phyloP scores from a whole-genome alignment of 1,284 basidiomycete genomes.

The Papiliotrema terrestris region DNA sequence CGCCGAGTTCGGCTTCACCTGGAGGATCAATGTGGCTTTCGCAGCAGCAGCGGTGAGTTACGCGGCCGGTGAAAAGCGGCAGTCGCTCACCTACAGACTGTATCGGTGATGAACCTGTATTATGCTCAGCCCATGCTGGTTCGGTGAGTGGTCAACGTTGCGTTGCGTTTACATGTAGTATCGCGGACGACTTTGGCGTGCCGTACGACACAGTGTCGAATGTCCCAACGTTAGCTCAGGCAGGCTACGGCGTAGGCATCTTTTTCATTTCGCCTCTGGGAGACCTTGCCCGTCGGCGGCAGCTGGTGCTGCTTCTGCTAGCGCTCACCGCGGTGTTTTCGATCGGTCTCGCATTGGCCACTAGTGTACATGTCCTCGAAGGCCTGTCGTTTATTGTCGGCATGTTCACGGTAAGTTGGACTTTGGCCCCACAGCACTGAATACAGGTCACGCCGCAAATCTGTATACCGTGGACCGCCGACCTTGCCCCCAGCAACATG shows the following conservation, averaged over 20 bases:
- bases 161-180: constrained; percentile 9
- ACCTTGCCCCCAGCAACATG: constrained; percentile 61
- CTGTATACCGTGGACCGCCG: constrained; percentile 63
- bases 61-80: neutral
- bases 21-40: constrained; percentile 61
- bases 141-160: constrained; percentile 26
- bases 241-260: constrained; percentile 55
- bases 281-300: constrained; percentile 60
- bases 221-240: constrained; percentile 56
- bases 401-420: constrained; percentile 52
- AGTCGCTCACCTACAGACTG: constrained; percentile 14
- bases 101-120: constrained; percentile 59
- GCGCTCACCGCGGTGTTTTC: constrained; percentile 54
- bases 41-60: constrained; percentile 64
- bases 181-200: constrained; percentile 54
- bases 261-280: constrained; percentile 63
- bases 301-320: constrained; percentile 56
- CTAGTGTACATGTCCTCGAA: constrained; percentile 56
- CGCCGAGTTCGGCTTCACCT: constrained; percentile 54
- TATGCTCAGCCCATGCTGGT: constrained; percentile 68
- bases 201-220: constrained; percentile 60
- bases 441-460: constrained; percentile 40
- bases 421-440: neutral
- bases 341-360: constrained; percentile 58
- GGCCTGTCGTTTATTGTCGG: constrained; percentile 60